phyloP scores from a whole-genome alignment of 164 flowering plant species.

The Piper betle region DNA sequence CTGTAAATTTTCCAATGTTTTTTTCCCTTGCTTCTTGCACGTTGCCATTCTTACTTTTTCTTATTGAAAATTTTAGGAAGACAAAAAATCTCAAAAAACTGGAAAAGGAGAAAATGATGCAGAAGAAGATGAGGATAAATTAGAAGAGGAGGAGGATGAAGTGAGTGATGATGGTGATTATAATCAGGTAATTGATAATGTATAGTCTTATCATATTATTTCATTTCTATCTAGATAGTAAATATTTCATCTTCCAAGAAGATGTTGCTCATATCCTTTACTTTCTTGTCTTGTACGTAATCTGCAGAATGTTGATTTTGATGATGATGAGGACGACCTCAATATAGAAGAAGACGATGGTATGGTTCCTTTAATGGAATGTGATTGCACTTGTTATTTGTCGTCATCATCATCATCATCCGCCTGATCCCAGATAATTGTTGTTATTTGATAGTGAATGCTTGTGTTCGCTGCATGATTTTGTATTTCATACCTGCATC shows the following conservation, averaged over 20 bases:
- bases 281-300: neutral
- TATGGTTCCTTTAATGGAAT: neutral
- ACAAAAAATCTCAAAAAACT: too few species aligned
- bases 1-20: neutral
- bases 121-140: neutral
- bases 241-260: too few species aligned
- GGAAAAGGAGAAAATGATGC: neutral
- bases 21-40: neutral
- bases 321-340: neutral
- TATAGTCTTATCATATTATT: neutral
- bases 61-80: neutral
- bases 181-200: neutral
- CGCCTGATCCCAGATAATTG: too few species aligned
- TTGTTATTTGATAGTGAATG: too few species aligned
- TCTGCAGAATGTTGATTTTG: neutral
- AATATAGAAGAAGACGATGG: neutral
- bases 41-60: neutral
- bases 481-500: too few species aligned
- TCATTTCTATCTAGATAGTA: neutral
- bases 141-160: neutral
- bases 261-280: too few species aligned
- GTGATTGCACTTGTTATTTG: neutral
- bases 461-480: too few species aligned
- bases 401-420: too few species aligned
- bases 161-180: neutral